phyloP scores from a whole-genome alignment of 352 stramenopile species.

The Phytophthora fragariaefolia region DNA sequence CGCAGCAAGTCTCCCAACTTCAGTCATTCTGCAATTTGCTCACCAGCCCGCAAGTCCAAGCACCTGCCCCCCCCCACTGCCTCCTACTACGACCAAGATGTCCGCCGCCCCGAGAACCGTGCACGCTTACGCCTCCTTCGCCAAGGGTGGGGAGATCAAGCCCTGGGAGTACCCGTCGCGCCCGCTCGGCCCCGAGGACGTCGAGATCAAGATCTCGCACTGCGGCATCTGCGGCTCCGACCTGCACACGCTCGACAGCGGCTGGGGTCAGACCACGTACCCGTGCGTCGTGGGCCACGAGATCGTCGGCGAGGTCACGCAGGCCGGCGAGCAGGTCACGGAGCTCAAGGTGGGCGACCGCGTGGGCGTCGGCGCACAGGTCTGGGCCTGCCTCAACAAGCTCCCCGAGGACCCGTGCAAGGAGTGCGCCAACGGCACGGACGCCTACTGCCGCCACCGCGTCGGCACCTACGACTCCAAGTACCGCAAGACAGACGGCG shows the following conservation, averaged over 20 bases:
- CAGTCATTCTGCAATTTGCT: no score
- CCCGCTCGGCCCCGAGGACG: no score
- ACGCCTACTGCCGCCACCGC: slow-evolving; percentile 70
- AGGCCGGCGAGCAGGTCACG: no score
- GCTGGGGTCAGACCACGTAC: no score
- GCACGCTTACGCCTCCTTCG: slow-evolving; percentile 43
- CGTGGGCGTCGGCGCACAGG: no score
- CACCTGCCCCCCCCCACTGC: not conserved
- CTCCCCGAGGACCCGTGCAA: slow-evolving; percentile 59
- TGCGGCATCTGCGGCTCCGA: no score
- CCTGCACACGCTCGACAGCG: no score
- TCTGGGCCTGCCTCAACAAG: slow-evolving; percentile 72
- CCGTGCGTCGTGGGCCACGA: no score
- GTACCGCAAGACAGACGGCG: slow-evolving; percentile 49
- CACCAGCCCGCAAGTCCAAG: slow-evolving; percentile 22
- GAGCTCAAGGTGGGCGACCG: no score
- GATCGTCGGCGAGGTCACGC: no score
- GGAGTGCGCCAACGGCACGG: slow-evolving; percentile 57
- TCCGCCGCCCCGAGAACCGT: slow-evolving; percentile 25
- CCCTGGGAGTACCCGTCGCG: slow-evolving; percentile 50
- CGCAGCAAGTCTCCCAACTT: no score
- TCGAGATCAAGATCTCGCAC: no score
- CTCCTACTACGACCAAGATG: slow-evolving; percentile 14
- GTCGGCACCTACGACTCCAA: slow-evolving; percentile 61
- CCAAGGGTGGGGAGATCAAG: slow-evolving; percentile 30